A percentile compares a stretch with the other conserved stretches of the same genome.
phyloP scores from a whole-genome alignment of 1,284 basidiomycete species.

The Golubevia pallescens region DNA sequence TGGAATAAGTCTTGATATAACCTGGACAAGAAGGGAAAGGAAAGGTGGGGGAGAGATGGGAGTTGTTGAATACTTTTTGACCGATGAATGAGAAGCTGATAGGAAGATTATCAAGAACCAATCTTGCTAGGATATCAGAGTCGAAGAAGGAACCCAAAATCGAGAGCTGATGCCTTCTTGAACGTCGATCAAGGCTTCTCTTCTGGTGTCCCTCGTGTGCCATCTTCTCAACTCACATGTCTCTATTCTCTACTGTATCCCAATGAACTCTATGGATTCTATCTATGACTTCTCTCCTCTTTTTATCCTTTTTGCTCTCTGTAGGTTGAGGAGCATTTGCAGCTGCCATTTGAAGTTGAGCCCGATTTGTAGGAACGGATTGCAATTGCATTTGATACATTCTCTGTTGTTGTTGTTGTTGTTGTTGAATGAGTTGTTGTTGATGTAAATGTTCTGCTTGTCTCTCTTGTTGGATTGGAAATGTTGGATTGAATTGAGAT shows the following conservation, averaged over 20 bases:
- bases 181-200: too few species aligned
- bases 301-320: constrained; percentile 42
- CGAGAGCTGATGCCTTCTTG: neutral
- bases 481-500: too few species aligned
- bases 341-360: too few species aligned
- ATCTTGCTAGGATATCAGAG: too few species aligned
- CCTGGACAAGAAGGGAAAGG: constrained; percentile 1
- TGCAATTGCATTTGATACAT: too few species aligned
- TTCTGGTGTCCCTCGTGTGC: neutral
- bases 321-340: too few species aligned
- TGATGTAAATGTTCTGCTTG: too few species aligned
- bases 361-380: too few species aligned
- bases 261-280: constrained; percentile 56
- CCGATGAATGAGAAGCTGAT: neutral
- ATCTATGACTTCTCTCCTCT: constrained; percentile 59
- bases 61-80: neutral
- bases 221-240: constrained; percentile 18
- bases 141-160: neutral
- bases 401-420: too few species aligned
- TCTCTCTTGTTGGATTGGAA: too few species aligned
- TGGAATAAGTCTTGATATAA: constrained; percentile 53
- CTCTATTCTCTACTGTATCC: constrained; percentile 56
- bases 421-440: too few species aligned
- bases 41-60: neutral
- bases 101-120: neutral